Conservation (phyloP, 2,329 filamentous ascomycete species). For the Graphilbum ipis-grandicollis region DNA sequence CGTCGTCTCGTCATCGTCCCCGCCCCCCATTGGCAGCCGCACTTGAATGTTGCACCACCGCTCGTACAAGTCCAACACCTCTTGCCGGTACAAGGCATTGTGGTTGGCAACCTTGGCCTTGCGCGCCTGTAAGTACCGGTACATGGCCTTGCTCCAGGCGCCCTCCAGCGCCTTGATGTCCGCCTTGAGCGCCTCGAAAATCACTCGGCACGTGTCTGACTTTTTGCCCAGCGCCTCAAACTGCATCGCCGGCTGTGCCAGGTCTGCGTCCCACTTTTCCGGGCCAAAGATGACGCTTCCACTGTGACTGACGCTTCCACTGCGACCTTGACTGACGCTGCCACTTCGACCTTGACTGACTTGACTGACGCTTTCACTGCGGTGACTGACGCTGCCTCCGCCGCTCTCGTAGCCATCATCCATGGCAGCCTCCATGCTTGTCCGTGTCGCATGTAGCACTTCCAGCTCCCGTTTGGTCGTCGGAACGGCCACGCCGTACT, state of each 20-base stretch:
- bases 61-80: constrained; percentile 19
- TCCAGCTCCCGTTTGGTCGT: constrained; percentile 20
- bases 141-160: constrained; percentile 15
- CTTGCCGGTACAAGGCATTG: constrained; percentile 11
- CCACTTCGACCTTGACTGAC: too few relatives aligned
- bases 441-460: constrained; percentile 13
- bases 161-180: constrained; percentile 15
- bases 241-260: constrained; percentile 16
- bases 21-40: constrained; percentile 12
- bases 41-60: constrained; percentile 22
- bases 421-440: not conserved
- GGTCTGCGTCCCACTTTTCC: constrained; percentile 19
- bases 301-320: too few relatives aligned
- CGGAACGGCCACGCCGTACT: constrained; percentile 31
- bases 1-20: not conserved
- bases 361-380: too few relatives aligned
- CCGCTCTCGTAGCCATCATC: too few relatives aligned
- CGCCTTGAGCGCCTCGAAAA: constrained; percentile 17
- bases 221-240: constrained; percentile 15
- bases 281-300: too few relatives aligned
- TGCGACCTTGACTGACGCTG: too few relatives aligned
- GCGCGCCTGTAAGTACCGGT: constrained; percentile 3
- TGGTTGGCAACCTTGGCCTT: constrained; percentile 6
- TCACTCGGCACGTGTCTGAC: constrained; percentile 13
- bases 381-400: too few relatives aligned